Percentiles rank a stretch among this genome's conserved stretches.
phyloP scores from a whole-genome alignment of 2,329 filamentous ascomycete genomes.

The Bipolaris gigantea region DNA sequence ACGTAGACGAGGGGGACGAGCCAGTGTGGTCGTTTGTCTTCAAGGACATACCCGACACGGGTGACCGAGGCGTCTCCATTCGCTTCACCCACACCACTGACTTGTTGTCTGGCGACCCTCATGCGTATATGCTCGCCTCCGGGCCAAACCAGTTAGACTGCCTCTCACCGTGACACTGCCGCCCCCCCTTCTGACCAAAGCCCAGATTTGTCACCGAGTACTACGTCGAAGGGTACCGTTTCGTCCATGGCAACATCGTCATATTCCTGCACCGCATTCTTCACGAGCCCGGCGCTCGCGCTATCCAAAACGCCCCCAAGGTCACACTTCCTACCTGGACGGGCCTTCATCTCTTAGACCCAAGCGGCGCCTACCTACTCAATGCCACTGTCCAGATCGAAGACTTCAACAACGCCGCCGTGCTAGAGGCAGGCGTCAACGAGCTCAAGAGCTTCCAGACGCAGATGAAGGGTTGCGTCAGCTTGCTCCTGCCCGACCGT shows the following conservation, averaged over 20 bases:
- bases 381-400: slow-evolving; percentile 61
- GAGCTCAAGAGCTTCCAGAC: slow-evolving; percentile 60
- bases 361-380: slow-evolving; percentile 60
- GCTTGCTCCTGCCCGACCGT: slow-evolving; percentile 60
- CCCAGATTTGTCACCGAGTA: slow-evolving; percentile 60
- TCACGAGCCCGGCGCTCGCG: slow-evolving; percentile 47
- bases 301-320: slow-evolving; percentile 37
- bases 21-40: slow-evolving; percentile 46
- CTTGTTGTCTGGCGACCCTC: slow-evolving; percentile 54
- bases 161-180: slow-evolving; percentile 9
- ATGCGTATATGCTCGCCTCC: slow-evolving; percentile 54
- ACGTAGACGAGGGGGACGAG: slow-evolving; percentile 28
- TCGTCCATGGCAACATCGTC: slow-evolving; percentile 61
- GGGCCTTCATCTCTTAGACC: slow-evolving; percentile 56
- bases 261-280: slow-evolving; percentile 60
- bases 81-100: slow-evolving; percentile 55
- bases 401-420: slow-evolving; percentile 57
- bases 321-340: slow-evolving; percentile 48
- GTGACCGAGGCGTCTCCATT: slow-evolving; percentile 56
- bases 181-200: slow-evolving; percentile 29
- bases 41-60: slow-evolving; percentile 51
- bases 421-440: slow-evolving; percentile 57
- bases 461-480: slow-evolving; percentile 59
- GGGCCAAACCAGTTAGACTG: slow-evolving; percentile 54
- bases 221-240: slow-evolving; percentile 59